Conservation (phyloP, 108 stramenopile genomes). For the Nitzschia sp. region DNA sequence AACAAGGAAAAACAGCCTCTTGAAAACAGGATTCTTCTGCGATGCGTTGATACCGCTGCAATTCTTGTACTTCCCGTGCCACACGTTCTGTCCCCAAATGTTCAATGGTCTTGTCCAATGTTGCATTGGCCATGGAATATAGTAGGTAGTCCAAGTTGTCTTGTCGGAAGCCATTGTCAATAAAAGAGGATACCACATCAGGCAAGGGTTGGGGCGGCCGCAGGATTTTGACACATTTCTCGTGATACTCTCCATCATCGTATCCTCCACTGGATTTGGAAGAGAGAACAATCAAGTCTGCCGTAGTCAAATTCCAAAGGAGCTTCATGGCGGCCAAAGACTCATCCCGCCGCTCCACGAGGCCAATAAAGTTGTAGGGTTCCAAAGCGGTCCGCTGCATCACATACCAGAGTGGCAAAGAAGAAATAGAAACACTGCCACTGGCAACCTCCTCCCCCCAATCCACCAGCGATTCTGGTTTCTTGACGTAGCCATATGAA, state of each 20-base stretch:
- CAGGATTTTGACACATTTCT: neutral
- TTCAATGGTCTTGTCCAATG: constrained; percentile 35
- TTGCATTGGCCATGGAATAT: constrained; percentile 21
- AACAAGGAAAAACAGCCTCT: constrained; percentile 24
- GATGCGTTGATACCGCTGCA: neutral
- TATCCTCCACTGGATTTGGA: neutral
- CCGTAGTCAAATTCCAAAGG: constrained; percentile 20
- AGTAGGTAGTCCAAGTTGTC: constrained; percentile 5
- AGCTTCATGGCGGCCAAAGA: constrained; percentile 31
- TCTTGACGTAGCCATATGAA: neutral
- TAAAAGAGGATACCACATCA: neutral
- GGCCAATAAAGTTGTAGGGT: constrained; percentile 36
- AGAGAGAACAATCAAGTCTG: constrained; percentile 15
- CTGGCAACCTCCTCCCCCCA: neutral
- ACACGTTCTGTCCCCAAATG: neutral
- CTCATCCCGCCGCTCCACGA: constrained; percentile 40
- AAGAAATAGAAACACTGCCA: neutral
- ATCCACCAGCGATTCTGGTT: neutral
- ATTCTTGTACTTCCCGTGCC: neutral
- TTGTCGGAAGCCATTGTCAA: neutral
- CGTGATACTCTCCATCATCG: neutral
- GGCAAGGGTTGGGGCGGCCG: neutral
- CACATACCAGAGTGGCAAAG: constrained; percentile 5
- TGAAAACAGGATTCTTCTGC: constrained; percentile 16
- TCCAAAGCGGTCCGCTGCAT: no score